Conservation (phyloP, 176 grass and related monocot species). For the Ensete glaucum region DNA sequence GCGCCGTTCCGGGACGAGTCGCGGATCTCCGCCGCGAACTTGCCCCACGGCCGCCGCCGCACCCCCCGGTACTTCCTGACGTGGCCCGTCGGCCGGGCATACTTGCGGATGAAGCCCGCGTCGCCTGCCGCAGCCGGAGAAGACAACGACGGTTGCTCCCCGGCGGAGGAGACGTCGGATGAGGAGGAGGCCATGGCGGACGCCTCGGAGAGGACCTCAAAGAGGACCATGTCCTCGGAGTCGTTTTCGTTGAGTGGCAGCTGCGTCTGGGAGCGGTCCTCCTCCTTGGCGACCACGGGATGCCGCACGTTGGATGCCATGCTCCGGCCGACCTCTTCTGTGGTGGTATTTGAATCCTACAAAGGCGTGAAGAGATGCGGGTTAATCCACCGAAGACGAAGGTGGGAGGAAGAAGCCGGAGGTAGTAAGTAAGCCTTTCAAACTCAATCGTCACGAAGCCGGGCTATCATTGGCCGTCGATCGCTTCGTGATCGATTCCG, state of each 20-base stretch:
- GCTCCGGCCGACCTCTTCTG: no score
- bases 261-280: neutral
- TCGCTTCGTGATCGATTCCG: no score
- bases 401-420: no score
- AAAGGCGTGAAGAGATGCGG: no score
- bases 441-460: no score
- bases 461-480: no score
- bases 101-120: constrained; percentile 4
- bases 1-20: constrained; percentile 59
- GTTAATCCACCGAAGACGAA: no score
- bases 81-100: neutral
- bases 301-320: no score
- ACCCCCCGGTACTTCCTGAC: constrained; percentile 63
- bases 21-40: constrained; percentile 86
- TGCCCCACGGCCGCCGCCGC: constrained; percentile 84
- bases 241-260: constrained; percentile 91
- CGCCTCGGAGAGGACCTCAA: constrained; percentile 76
- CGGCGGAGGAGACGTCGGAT: neutral
- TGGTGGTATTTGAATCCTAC: no score
- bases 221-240: constrained; percentile 91
- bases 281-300: neutral
- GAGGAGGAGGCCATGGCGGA: constrained; percentile 19
- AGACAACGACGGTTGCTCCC: no score
- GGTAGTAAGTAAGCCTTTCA: no score
- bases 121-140: no score